Evolutionary conservation across 1,284 basidiomycete species (phyloP), one percentile per base, ranked within the genome.

Genomic region (Boletellus sp.): DNA sequence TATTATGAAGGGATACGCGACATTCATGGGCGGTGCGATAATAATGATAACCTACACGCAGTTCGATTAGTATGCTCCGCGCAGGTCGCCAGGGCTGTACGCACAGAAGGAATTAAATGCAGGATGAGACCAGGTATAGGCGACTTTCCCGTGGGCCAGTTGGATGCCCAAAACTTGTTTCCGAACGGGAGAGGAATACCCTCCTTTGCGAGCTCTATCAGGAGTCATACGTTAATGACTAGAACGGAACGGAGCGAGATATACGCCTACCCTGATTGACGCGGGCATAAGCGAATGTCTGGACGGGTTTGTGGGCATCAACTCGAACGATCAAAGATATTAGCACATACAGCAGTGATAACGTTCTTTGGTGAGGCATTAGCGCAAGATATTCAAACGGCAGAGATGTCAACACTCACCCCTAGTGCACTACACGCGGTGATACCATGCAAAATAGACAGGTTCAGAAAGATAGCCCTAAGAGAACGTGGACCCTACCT

Each of bases 1-100:
- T 1, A 85, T 65, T 48, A 82, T 81, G 51, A 81, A 80, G 0
- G 77, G 75, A 54, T 79, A 82, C 0, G 67, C 78, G 2, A 78
- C 67, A 2, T 59, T 54, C 8, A 72, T 70, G 1, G 79, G 78
- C 0, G 77, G 77, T 1, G 60, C 78, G 24, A 81, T 58, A 40
- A 81, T 80, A 22, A 80, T 66, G 21, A 81, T 71, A 21, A 74
- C 52, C 80, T 82, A 18, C 8, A 38, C 6, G 8, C 5, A 26
- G 24, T 26, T 26, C 6, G 5, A 2, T 41, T 4, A 32, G 24
- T 2, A 33, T 18, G 5, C 10, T 39, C 6, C 12, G 1, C 12
- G 19, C 4, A 42, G 11, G 33, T 45, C 19, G 11, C 28, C 2
- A 42, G 18, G 10, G n/a, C 6, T 12, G 2, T 7, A 48, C 56